These are phyloP conservation scores for Colletotrichum filicis DNA, from an alignment of 2,329 filamentous ascomycete genomes.

Conservation along the genomic window DNA sequence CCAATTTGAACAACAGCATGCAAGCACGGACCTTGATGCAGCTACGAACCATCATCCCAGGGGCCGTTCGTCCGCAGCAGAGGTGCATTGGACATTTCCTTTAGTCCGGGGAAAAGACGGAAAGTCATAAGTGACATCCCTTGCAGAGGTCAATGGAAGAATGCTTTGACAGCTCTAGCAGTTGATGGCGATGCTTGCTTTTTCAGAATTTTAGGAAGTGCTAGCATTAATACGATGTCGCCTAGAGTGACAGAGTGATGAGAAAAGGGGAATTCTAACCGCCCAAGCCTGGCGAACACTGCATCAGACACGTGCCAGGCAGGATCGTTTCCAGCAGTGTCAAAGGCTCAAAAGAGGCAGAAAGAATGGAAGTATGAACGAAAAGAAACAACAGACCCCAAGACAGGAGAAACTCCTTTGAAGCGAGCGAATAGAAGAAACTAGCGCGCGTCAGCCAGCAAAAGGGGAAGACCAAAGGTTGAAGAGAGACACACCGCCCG, in stretches of 20 bases:
- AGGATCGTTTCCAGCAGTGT: not conserved
- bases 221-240: not conserved
- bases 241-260: too few species aligned
- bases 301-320: not conserved
- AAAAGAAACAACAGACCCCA: not conserved
- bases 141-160: not conserved
- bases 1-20: not conserved
- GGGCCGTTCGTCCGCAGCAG: not conserved
- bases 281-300: not conserved
- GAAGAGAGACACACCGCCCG: not conserved
- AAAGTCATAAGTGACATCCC: not conserved
- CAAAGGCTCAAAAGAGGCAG: not conserved
- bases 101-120: not conserved
- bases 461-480: too few species aligned
- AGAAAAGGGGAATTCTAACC: not conserved
- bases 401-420: not conserved
- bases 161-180: not conserved
- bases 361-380: not conserved
- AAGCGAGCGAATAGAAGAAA: not conserved
- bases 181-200: not conserved
- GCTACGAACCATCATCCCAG: not conserved
- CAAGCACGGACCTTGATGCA: not conserved
- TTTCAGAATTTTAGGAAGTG: not conserved
- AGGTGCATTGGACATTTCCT: not conserved
- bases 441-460: not conserved